phyloP scores from a whole-genome alignment of 768 basidiomycete genomes.

The Lactarius quietus region DNA sequence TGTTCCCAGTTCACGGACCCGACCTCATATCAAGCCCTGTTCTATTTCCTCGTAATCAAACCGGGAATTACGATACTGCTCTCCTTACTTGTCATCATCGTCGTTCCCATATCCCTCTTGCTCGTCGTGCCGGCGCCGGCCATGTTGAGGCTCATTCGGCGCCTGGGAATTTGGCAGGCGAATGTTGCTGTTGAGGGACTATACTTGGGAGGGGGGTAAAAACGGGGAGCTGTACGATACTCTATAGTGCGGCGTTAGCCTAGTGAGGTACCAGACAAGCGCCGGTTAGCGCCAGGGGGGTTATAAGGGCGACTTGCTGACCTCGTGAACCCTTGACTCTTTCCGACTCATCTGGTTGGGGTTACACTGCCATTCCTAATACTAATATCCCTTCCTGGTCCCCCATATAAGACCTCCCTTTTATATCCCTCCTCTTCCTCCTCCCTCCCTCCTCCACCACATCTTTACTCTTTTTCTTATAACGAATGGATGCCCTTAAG shows the following conservation, averaged over 20 bases:
- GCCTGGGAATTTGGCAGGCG: conserved; percentile 78
- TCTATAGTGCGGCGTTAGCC: neutral
- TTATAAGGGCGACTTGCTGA: conserved; percentile 6
- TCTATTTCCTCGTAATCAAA: conserved; percentile 88
- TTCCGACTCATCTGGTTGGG: conserved; percentile 3
- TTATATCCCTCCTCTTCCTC: neutral
- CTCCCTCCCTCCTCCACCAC: neutral
- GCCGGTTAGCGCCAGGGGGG: conserved; percentile 21
- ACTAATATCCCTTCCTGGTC: conserved; percentile 19
- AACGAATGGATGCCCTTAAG: conserved; percentile 27
- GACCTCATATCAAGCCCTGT: conserved; percentile 79
- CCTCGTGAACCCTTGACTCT: conserved; percentile 18
- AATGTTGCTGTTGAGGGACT: conserved; percentile 75
- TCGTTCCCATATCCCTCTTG: conserved; percentile 55
- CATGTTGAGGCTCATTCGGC: conserved; percentile 58
- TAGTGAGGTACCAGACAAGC: conserved; percentile 3
- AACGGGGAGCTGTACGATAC: conserved; percentile 5
- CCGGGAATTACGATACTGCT: conserved; percentile 72
- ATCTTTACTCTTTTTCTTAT: neutral
- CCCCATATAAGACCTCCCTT: conserved; percentile 2
- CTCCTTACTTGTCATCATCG: conserved; percentile 48
- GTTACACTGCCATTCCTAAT: conserved; percentile 18
- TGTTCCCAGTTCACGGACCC: conserved; percentile 66
- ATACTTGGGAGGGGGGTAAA: conserved; percentile 40
- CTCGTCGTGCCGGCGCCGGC: conserved; percentile 67